Percentiles rank a stretch among this genome's conserved stretches.
Evolutionary conservation across 2,329 filamentous ascomycete species (phyloP).

Genomic region (Paramyrothecium roridum): DNA sequence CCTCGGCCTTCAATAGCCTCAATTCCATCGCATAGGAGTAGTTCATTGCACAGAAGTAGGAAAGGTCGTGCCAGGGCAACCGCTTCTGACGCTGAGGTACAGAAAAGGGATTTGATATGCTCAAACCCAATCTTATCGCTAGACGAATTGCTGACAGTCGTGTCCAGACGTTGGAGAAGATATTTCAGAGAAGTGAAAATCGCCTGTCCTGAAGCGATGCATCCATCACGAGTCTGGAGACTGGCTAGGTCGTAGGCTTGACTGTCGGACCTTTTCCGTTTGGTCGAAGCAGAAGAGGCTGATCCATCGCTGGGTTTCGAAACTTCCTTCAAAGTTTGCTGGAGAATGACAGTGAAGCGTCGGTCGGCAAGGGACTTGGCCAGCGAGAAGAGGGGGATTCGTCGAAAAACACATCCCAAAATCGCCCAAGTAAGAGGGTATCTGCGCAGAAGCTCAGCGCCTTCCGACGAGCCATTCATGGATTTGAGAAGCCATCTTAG

Average conservation of each 20-base stretch:
- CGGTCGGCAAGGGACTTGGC: conserved; percentile 70
- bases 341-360: conserved; percentile 63
- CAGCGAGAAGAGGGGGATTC: conserved; percentile 67
- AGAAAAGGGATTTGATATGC: conserved; percentile 57
- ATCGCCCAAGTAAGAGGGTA: conserved; percentile 60
- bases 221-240: conserved; percentile 35
- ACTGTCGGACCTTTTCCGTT: conserved; percentile 42
- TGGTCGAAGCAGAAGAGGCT: conserved; percentile 24
- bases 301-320: conserved; percentile 28
- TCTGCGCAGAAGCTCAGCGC: conserved; percentile 50
- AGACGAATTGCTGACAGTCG: conserved; percentile 26
- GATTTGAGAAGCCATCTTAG: conserved; percentile 62
- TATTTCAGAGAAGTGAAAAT: conserved; percentile 43
- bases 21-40: conserved; percentile 25
- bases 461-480: conserved; percentile 46
- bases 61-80: conserved; percentile 42
- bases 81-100: conserved; percentile 43
- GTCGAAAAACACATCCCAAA: conserved; percentile 55
- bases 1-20: conserved; percentile 34
- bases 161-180: conserved; percentile 43
- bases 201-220: conserved; percentile 43
- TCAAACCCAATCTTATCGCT: conserved; percentile 52
- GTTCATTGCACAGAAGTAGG: conserved; percentile 39
- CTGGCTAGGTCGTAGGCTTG: conserved; percentile 34
- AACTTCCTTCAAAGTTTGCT: conserved; percentile 61